These are phyloP conservation scores for Clarireedia sp. DNA, from an alignment of 2,329 filamentous ascomycete genomes.

Conservation along the genomic window DNA sequence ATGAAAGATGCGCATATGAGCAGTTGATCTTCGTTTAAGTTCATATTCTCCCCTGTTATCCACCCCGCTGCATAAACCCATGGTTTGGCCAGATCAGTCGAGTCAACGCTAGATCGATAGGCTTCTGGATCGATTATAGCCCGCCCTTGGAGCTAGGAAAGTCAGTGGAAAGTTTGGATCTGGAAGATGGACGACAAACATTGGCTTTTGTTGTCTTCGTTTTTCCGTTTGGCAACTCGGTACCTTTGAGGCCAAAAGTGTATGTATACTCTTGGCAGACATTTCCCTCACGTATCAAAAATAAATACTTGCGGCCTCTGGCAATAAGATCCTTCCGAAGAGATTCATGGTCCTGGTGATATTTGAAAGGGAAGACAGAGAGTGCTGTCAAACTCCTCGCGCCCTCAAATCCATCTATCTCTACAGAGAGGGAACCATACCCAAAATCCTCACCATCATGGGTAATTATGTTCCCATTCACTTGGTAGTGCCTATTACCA, in stretches of 20 bases:
- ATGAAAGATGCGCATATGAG: neutral
- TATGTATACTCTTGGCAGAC: neutral
- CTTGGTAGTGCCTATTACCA: neutral
- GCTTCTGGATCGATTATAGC: neutral
- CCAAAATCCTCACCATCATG: conserved; percentile 4
- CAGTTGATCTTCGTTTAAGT: neutral
- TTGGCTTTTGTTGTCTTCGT: neutral
- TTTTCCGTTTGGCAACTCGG: neutral
- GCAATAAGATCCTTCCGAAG: neutral
- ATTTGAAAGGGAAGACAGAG: neutral
- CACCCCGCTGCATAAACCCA: neutral
- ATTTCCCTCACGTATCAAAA: neutral
- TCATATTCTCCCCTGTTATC: neutral
- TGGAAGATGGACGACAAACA: neutral
- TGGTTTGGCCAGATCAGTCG: neutral
- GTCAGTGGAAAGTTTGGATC: neutral
- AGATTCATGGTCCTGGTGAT: neutral
- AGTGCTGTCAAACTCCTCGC: neutral
- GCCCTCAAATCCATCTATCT: neutral
- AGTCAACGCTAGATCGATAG: neutral
- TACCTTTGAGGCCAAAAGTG: neutral
- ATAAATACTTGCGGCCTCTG: neutral
- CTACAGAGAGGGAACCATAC: neutral
- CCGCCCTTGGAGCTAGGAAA: neutral
- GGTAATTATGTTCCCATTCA: neutral